Evolutionary conservation across 768 basidiomycete genomes (phyloP), one percentile per base, ranked within the genome.

Genomic region (Pleurotus tuoliensis): DNA sequence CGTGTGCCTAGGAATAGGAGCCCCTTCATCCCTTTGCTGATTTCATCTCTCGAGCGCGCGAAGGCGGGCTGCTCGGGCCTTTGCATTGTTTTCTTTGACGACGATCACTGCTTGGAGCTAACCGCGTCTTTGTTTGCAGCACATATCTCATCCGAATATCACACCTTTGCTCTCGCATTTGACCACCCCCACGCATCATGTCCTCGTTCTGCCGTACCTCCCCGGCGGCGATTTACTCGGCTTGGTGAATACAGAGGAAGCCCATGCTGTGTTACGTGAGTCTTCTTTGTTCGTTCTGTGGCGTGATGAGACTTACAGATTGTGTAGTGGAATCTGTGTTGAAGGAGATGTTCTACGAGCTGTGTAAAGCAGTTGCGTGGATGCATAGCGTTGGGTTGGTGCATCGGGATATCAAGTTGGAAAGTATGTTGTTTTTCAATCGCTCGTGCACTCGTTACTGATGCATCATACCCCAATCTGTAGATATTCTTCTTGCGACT

Each of bases 371-470:
- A 5, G 87, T 94, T 0, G 85, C 82, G 4, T 96, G 92, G 90
- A 86, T 96, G 82, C 93, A 96, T 64, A 76, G 82, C 39, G 88
- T 90, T 12, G 86, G 86, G 1, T 77, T 94, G 40, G 92, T 96
- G 1, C 94, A 96, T 69, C 80, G 94, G 3, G 94, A 95, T 70
- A 85, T 96, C 72, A 96, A 96, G 72, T 83, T 88, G n/a, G 86
- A 88, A 69, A 87, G 85, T 86, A 57, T 47, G 82, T 73, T 4
- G 5, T 48, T 83, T 83, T 62, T 20, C n/a, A 40, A 20, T 25
- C 18, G 18, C 15, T 20, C 34, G 22, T 41, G 16, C 34, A 7
- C 27, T 41, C 13, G 7, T 1, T 15, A 40, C 69, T 91, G 11
- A 58, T 43, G 47, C 43, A 56, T 54, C 25, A 60, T 27, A 16